Conservation (phyloP, 306 rosid species). For the Cucurbita pepo region DNA sequence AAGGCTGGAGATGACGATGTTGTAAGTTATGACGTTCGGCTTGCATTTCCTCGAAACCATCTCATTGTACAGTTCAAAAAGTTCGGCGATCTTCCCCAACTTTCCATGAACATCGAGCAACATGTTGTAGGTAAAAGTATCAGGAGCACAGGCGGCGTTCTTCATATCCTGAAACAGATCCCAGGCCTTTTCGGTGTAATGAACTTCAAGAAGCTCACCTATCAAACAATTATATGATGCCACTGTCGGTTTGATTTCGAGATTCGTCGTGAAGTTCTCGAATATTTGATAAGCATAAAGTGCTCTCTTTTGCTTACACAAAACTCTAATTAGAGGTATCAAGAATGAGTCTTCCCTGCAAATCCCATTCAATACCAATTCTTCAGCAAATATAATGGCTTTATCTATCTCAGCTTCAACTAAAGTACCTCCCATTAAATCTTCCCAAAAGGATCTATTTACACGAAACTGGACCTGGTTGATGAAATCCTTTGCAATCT, state of each 20-base stretch:
- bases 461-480: slow-evolving; percentile 21
- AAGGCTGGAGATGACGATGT: slow-evolving; percentile 63
- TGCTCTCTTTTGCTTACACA: slow-evolving; percentile 45
- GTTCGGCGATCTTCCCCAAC: slow-evolving; percentile 50
- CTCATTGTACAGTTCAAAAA: slow-evolving; percentile 53
- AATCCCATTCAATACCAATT: slow-evolving; percentile 30
- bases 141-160: slow-evolving; percentile 46
- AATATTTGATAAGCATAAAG: slow-evolving; percentile 58
- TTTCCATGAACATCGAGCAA: slow-evolving; percentile 62
- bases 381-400: slow-evolving; percentile 54
- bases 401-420: slow-evolving; percentile 42
- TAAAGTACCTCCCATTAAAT: slow-evolving; percentile 58
- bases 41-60: slow-evolving; percentile 57
- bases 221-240: slow-evolving; percentile 68
- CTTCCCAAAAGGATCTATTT: slow-evolving; percentile 54
- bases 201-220: slow-evolving; percentile 52
- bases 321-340: slow-evolving; percentile 44
- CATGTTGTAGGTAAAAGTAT: slow-evolving; percentile 79
- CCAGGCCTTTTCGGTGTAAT: slow-evolving; percentile 35
- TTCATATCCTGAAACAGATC: slow-evolving; percentile 73
- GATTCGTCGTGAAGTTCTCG: slow-evolving; percentile 39
- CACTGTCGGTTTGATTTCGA: slow-evolving; percentile 47
- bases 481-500: slow-evolving; percentile 37
- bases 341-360: slow-evolving; percentile 50
- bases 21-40: slow-evolving; percentile 70